These are phyloP conservation scores for Solanum verrucosum DNA, from an alignment of 257 asterid genomes.

Conservation along the genomic window DNA sequence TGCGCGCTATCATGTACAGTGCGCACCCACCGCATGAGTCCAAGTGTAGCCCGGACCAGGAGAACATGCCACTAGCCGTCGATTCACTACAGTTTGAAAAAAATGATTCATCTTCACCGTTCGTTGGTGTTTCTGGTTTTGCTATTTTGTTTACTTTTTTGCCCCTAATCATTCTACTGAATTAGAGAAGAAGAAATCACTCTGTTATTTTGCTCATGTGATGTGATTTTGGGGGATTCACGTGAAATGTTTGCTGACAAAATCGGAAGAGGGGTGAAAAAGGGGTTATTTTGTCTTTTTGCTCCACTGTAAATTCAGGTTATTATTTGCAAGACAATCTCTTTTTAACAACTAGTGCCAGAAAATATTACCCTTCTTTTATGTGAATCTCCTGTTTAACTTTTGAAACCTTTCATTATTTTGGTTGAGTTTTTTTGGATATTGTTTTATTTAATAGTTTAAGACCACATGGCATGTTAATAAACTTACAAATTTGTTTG, in stretches of 20 bases:
- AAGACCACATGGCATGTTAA: neutral
- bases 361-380: neutral
- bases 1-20: slow-evolving; percentile 95
- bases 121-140: neutral
- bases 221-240: slow-evolving; percentile 32
- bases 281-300: slow-evolving; percentile 48
- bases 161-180: slow-evolving; percentile 27
- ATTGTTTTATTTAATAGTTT: neutral
- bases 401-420: neutral
- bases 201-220: slow-evolving; percentile 12
- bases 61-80: slow-evolving; percentile 99
- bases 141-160: slow-evolving; percentile 22
- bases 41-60: slow-evolving; percentile 97
- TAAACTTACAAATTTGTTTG: neutral
- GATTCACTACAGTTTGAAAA: slow-evolving; percentile 75
- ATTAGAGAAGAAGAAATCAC: neutral
- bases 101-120: slow-evolving; percentile 29
- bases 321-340: neutral
- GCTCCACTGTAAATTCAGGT: slow-evolving; percentile 42
- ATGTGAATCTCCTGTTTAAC: neutral
- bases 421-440: neutral
- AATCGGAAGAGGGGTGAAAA: neutral
- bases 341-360: slow-evolving; percentile 9
- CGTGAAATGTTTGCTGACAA: slow-evolving; percentile 46
- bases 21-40: slow-evolving; percentile 73